Evolutionary conservation across 2,329 filamentous ascomycete species (phyloP).

Genomic region (Biscogniauxia marginata): DNA sequence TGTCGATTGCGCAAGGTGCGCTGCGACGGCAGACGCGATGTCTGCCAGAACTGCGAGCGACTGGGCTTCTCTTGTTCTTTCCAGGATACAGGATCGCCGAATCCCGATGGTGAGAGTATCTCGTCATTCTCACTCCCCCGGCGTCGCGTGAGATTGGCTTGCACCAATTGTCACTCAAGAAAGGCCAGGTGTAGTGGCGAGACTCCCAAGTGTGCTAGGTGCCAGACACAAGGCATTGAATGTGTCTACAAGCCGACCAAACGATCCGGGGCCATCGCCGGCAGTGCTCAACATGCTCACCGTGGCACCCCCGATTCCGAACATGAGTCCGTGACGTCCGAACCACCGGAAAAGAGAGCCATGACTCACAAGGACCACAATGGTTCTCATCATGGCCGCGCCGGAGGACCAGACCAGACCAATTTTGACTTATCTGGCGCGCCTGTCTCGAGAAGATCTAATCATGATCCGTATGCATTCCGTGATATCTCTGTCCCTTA

Average conservation of each 20-base stretch:
- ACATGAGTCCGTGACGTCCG: conserved; percentile 33
- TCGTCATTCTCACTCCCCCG: conserved; percentile 47
- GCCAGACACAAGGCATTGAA: conserved; percentile 51
- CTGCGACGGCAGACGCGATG: conserved; percentile 52
- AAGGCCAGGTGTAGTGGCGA: conserved; percentile 60
- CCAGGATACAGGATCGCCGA: conserved; percentile 43
- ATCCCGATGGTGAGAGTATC: conserved; percentile 33
- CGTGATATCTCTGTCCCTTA: conserved; percentile 12
- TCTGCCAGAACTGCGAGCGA: conserved; percentile 59
- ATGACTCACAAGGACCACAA: conserved; percentile 33
- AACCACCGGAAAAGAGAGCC: conserved; percentile 32
- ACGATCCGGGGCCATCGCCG: conserved; percentile 27
- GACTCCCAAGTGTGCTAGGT: conserved; percentile 53
- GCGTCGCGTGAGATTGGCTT: conserved; percentile 56
- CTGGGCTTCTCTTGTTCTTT: conserved; percentile 58
- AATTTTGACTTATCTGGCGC: conserved; percentile 17
- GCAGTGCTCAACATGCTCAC: conserved; percentile 19
- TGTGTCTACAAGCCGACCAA: conserved; percentile 50
- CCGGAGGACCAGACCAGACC: conserved; percentile 27
- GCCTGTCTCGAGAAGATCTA: conserved; percentile 17
- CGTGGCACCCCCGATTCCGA: conserved; percentile 32
- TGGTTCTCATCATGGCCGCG: conserved; percentile 32
- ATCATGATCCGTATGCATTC: conserved; percentile 26
- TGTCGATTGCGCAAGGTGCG: conserved; percentile 58
- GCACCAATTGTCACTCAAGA: conserved; percentile 56